A percentile compares a stretch with the other conserved stretches of the same genome.
These are phyloP conservation scores for Amanita molliuscula DNA, from an alignment of 768 basidiomycete species.

Conservation along the genomic window DNA sequence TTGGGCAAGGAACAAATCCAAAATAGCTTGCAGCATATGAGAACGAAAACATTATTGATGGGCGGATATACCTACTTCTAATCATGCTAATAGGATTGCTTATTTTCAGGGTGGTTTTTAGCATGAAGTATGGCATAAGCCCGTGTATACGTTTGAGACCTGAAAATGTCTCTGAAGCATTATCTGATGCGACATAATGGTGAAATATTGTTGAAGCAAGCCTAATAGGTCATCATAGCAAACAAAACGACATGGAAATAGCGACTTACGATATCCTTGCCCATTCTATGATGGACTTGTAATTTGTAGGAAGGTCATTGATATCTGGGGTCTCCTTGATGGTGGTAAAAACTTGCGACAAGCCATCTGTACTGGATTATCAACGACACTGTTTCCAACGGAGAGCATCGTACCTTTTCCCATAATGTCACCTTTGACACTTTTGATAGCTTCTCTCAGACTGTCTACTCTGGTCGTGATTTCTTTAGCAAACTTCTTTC, in stretches of 20 bases:
- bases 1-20: constrained; percentile 93
- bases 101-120: constrained; percentile 84
- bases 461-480: constrained; percentile 81
- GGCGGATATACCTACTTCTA: constrained; percentile 40
- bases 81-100: constrained; percentile 98
- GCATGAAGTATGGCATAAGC: constrained; percentile 95
- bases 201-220: constrained; percentile 96
- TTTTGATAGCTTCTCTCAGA: constrained; percentile 71
- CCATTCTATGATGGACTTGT: constrained; percentile 90
- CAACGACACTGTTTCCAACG: neutral
- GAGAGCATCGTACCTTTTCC: constrained; percentile 45
- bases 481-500: constrained; percentile 77
- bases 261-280: constrained; percentile 83
- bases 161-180: constrained; percentile 81
- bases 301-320: constrained; percentile 70
- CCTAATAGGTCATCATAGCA: constrained; percentile 27
- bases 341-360: constrained; percentile 80
- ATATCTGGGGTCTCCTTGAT: constrained; percentile 77
- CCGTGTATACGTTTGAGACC: constrained; percentile 89
- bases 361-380: constrained; percentile 50
- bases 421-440: constrained; percentile 92
- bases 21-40: constrained; percentile 33
- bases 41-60: constrained; percentile 3
- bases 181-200: constrained; percentile 87
- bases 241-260: neutral